A percentile compares a stretch with the other conserved stretches of the same genome.
phyloP scores from a whole-genome alignment of 352 stramenopile genomes.

The Pythium rishiriense region DNA sequence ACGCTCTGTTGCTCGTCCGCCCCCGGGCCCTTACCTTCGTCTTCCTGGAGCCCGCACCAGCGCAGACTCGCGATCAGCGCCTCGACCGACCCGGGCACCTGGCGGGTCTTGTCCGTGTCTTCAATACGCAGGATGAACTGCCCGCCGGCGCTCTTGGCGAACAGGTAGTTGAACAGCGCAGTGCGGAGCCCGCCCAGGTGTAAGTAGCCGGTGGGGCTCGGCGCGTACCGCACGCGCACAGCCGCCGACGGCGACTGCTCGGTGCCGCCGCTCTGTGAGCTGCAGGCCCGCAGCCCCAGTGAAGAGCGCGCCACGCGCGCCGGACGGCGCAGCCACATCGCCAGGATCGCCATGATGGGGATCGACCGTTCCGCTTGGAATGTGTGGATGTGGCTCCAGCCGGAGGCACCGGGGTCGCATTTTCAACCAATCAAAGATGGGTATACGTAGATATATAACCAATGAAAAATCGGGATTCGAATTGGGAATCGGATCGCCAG shows the following conservation, averaged over 20 bases:
- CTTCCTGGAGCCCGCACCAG: constrained; percentile 96
- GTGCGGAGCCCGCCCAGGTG: constrained; percentile 91
- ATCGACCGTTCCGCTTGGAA: no score
- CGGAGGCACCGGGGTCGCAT: not conserved
- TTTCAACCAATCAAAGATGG: constrained; percentile 5
- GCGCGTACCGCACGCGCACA: constrained; percentile 82
- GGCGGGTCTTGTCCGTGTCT: constrained; percentile 91
- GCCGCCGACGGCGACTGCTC: constrained; percentile 26
- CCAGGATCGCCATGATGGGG: constrained; percentile 17
- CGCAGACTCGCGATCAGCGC: constrained; percentile 85
- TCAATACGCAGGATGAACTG: constrained; percentile 92
- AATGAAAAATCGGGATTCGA: constrained; percentile 15
- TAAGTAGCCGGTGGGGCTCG: constrained; percentile 89
- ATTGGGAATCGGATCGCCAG: no score
- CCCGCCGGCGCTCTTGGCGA: constrained; percentile 80
- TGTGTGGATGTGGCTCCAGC: constrained; percentile 14
- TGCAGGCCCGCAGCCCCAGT: not conserved
- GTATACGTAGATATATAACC: constrained; percentile 7
- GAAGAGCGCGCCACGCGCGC: not conserved
- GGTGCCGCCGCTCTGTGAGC: not conserved
- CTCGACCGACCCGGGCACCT: constrained; percentile 85
- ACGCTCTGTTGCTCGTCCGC: no score
- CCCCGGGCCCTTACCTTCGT: constrained; percentile 94
- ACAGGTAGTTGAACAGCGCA: constrained; percentile 93
- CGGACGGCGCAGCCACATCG: constrained; percentile 16